Percentiles rank a stretch among this genome's conserved stretches.
Conservation (phyloP, 257 asterid genomes). For the Nicotiana knightiana region DNA sequence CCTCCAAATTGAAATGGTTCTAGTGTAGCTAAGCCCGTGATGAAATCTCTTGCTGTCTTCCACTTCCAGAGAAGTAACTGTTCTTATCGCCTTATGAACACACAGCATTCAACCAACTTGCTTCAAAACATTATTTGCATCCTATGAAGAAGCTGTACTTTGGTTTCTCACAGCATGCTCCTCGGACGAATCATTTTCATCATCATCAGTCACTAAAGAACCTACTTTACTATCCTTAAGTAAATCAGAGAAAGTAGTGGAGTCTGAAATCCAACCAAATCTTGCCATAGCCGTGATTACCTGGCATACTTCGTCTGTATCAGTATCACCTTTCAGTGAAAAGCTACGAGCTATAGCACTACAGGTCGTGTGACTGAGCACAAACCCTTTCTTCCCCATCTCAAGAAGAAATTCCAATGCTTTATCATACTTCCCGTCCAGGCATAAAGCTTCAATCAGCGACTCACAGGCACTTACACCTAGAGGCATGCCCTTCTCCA, state of each 20-base stretch:
- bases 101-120: background rate
- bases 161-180: background rate
- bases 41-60: background rate
- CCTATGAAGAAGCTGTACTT: background rate
- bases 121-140: background rate
- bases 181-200: background rate
- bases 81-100: background rate
- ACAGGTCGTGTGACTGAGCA: background rate
- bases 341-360: constrained; percentile 2
- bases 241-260: background rate
- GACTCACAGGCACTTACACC: background rate
- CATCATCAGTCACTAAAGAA: background rate
- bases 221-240: background rate
- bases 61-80: background rate
- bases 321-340: background rate
- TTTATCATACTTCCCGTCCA: background rate
- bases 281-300: constrained; percentile 1
- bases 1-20: background rate
- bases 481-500: background rate
- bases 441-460: constrained; percentile 5
- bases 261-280: constrained; percentile 11
- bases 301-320: background rate
- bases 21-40: background rate
- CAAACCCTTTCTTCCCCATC: background rate
- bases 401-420: constrained; percentile 2